Evolutionary conservation across 129 eudicot genomes (phyloP).

Genomic region (Flaveria linearis): DNA sequence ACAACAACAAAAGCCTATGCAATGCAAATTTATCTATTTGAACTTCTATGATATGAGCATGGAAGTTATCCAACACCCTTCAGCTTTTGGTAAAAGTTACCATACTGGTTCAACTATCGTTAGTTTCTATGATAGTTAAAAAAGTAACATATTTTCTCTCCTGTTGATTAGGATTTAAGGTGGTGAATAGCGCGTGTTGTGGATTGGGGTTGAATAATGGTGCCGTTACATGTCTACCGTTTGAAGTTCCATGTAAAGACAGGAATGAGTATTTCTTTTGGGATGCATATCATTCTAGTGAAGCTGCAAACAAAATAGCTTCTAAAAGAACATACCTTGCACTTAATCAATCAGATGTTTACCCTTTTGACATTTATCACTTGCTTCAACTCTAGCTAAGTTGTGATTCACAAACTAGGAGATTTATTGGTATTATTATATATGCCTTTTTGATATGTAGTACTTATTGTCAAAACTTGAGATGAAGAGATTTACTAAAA

Average conservation of each 20-base stretch:
- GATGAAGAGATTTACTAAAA: too few relatives aligned
- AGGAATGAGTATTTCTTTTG: constrained; percentile 40
- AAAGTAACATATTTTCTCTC: not conserved
- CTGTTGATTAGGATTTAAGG: constrained; percentile 30
- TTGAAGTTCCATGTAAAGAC: constrained; percentile 38
- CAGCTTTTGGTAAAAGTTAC: constrained; percentile 30
- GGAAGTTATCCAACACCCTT: constrained; percentile 31
- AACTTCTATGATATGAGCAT: constrained; percentile 44
- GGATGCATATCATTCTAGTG: constrained; percentile 50
- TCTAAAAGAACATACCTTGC: constrained; percentile 30
- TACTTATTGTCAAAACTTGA: not conserved
- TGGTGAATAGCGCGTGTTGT: constrained; percentile 35
- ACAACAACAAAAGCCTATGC: constrained; percentile 22
- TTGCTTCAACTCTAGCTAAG: constrained; percentile 27
- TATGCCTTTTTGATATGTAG: not conserved
- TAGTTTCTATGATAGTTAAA: not conserved
- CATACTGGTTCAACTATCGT: not conserved
- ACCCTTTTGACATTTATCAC: constrained; percentile 38
- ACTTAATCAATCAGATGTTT: constrained; percentile 20
- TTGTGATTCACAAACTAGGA: not conserved
- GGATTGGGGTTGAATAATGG: constrained; percentile 45
- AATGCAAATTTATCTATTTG: constrained; percentile 47
- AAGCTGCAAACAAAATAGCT: constrained; percentile 39
- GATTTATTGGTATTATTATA: not conserved
- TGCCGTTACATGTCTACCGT: constrained; percentile 39